A percentile compares a stretch with the other conserved stretches of the same genome.
These are phyloP conservation scores for Nitzschia palea DNA, from an alignment of 108 stramenopile genomes.

Conservation along the genomic window DNA sequence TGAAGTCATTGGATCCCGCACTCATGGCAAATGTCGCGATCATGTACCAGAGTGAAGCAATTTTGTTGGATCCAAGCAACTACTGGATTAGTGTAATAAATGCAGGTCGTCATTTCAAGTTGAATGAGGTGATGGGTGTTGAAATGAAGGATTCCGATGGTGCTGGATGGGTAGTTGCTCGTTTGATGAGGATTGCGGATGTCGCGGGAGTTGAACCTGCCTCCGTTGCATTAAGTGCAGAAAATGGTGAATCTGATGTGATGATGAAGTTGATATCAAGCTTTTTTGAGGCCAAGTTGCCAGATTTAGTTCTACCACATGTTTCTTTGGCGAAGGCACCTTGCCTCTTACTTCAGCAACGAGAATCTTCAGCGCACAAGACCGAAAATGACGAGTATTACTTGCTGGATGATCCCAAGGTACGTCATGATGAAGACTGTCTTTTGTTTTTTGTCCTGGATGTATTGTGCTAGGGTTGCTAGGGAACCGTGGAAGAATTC, in stretches of 20 bases:
- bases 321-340: constrained; percentile 30
- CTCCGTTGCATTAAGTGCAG: constrained; percentile 50
- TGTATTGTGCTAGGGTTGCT: background rate
- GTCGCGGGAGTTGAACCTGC: constrained; percentile 75
- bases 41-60: constrained; percentile 81
- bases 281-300: constrained; percentile 58
- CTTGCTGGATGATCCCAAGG: constrained; percentile 83
- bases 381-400: constrained; percentile 87
- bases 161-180: constrained; percentile 81
- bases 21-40: constrained; percentile 75
- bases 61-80: constrained; percentile 86
- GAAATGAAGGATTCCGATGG: constrained; percentile 81
- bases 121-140: constrained; percentile 83
- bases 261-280: constrained; percentile 22
- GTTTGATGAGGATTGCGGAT: constrained; percentile 83
- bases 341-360: constrained; percentile 44
- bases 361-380: constrained; percentile 73
- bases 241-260: constrained; percentile 24
- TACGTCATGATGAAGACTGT: constrained; percentile 32
- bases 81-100: constrained; percentile 96
- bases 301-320: constrained; percentile 18
- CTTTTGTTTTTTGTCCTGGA: background rate
- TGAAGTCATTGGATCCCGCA: constrained; percentile 61
- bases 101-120: constrained; percentile 84
- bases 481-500: background rate